Percentiles rank a stretch among this genome's conserved stretches.
Conservation (phyloP, 2,329 filamentous ascomycete genomes). For the Colletotrichum somersetense region DNA sequence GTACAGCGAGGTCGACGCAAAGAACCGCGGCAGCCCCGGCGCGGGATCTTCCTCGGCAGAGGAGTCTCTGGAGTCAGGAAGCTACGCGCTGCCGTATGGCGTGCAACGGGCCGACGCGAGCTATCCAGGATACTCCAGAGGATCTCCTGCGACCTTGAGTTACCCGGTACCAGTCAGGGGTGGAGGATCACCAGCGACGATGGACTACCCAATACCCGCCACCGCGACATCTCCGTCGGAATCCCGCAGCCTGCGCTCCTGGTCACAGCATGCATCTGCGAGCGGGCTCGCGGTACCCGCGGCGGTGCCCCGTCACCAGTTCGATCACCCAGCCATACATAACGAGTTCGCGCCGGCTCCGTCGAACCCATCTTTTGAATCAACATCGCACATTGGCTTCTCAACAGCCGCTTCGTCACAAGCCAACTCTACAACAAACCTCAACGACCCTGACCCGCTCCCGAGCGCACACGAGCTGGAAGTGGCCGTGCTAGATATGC, state of each 20-base stretch:
- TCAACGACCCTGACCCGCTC: conserved; percentile 30
- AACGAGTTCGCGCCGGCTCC: conserved; percentile 33
- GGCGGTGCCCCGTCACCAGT: conserved; percentile 28
- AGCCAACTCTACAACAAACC: conserved; percentile 33
- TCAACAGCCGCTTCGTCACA: conserved; percentile 17
- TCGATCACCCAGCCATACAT: conserved; percentile 26
- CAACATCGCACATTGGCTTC: conserved; percentile 6
- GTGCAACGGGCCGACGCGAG: conserved; percentile 4
- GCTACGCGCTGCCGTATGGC: conserved; percentile 21
- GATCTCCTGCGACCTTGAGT: conserved; percentile 8
- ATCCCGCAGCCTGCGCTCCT: conserved; percentile 4
- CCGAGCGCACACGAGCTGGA: conserved; percentile 36
- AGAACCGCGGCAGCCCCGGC: conserved; percentile 21
- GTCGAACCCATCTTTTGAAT: conserved; percentile 14
- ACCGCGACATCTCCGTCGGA: background rate
- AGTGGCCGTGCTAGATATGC: conserved; percentile 33
- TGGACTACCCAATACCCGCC: conserved; percentile 6
- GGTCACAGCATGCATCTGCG: conserved; percentile 8
- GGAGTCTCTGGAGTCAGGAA: conserved; percentile 20
- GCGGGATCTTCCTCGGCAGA: conserved; percentile 20
- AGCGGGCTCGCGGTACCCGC: conserved; percentile 7
- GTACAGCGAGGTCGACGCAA: conserved; percentile 36
- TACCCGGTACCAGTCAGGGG: conserved; percentile 9
- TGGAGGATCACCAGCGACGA: conserved; percentile 1
- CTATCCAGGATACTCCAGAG: background rate